Evolutionary conservation across 257 asterid species (phyloP).

Genomic region (Solanum dulcamara): DNA sequence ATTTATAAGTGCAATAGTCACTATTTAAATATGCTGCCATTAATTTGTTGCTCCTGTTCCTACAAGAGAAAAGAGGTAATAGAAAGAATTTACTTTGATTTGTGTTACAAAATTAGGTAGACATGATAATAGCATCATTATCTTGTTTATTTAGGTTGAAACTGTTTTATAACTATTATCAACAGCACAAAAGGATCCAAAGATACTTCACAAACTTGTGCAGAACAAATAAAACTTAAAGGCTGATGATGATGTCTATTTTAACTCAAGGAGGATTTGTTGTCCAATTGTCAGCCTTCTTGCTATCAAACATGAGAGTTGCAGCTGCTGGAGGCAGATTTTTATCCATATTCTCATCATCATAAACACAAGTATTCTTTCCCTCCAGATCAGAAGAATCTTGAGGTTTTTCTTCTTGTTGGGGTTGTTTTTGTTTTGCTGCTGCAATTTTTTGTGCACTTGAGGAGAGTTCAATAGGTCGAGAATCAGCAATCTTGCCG

Average conservation of each 20-base stretch:
- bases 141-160: neutral
- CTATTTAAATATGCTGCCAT: neutral
- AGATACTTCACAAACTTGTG: neutral
- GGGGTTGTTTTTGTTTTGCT: neutral
- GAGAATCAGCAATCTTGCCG: slow-evolving; percentile 5
- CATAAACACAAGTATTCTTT: neutral
- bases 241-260: neutral
- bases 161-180: neutral
- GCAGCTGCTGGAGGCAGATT: neutral
- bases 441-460: slow-evolving; percentile 7
- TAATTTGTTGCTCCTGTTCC: neutral
- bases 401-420: neutral
- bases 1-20: neutral
- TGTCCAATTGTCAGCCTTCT: neutral
- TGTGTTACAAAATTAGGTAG: neutral
- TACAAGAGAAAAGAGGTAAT: neutral
- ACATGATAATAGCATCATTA: neutral
- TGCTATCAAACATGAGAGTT: neutral
- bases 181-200: neutral
- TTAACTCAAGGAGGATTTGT: neutral
- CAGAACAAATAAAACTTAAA: neutral
- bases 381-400: neutral
- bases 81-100: neutral
- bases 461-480: slow-evolving; percentile 8
- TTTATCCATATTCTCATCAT: neutral